Conservation (phyloP, 495 filamentous ascomycete species). For the Hypomontagnella monticulosa region DNA sequence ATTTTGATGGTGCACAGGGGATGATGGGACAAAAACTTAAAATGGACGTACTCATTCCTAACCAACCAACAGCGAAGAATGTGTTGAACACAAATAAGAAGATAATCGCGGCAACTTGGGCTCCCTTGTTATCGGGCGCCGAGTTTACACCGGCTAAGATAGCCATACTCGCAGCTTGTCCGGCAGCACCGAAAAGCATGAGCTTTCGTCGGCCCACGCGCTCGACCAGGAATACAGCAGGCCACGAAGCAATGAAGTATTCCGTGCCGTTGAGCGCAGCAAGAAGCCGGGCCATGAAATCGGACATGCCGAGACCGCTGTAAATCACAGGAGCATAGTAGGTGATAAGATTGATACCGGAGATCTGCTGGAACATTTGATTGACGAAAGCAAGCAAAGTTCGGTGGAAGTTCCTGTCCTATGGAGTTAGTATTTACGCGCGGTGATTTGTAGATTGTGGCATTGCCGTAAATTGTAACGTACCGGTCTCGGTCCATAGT, state of each 20-base stretch:
- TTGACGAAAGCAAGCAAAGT: constrained; percentile 76
- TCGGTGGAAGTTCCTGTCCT: constrained; percentile 72
- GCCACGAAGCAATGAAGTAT: constrained; percentile 78
- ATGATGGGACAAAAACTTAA: neutral
- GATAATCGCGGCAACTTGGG: constrained; percentile 62
- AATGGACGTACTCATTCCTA: constrained; percentile 71
- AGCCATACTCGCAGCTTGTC: constrained; percentile 75
- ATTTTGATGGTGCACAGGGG: neutral
- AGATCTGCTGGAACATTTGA: constrained; percentile 82
- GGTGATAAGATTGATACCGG: constrained; percentile 81
- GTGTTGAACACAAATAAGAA: constrained; percentile 77
- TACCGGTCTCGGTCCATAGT: constrained; percentile 71
- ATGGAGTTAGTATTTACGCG: constrained; percentile 12
- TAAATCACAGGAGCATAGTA: constrained; percentile 78
- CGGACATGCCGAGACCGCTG: constrained; percentile 60
- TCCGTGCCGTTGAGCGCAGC: constrained; percentile 77
- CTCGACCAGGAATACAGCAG: constrained; percentile 74
- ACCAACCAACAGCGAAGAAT: constrained; percentile 81
- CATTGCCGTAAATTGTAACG: constrained; percentile 4
- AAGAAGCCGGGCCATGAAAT: constrained; percentile 69
- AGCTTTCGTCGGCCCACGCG: constrained; percentile 70
- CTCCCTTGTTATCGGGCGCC: constrained; percentile 39
- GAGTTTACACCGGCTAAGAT: constrained; percentile 64
- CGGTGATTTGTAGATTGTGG: too few relatives aligned
- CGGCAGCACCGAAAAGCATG: constrained; percentile 76